Conservation (phyloP, 768 basidiomycete species). For the Lactifluus subvellereus region DNA sequence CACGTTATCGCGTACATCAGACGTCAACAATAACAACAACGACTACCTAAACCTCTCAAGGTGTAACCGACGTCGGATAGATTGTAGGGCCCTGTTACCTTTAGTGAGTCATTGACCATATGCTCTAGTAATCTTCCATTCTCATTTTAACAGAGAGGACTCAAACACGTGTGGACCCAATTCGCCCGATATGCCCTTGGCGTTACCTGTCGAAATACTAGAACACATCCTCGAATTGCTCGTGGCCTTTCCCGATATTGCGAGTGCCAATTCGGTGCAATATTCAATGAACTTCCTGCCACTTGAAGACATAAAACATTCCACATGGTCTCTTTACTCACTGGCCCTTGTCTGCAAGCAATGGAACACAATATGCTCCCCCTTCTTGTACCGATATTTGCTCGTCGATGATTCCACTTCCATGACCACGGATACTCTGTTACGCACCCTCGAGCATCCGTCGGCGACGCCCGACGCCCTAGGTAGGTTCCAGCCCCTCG, state of each 20-base stretch:
- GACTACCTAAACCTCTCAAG: no score
- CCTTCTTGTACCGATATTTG: slow-evolving; percentile 11
- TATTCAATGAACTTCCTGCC: background rate
- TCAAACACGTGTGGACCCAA: slow-evolving; percentile 5
- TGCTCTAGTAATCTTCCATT: background rate
- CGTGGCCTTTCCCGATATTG: slow-evolving; percentile 7
- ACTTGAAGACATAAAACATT: slow-evolving; percentile 6
- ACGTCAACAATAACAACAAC: background rate
- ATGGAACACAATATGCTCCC: slow-evolving; percentile 14
- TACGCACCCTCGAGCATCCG: slow-evolving; percentile 8
- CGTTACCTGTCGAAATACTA: slow-evolving; percentile 7
- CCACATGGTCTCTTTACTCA: background rate
- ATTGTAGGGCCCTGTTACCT: no score
- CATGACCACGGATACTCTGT: background rate
- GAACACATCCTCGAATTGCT: slow-evolving; percentile 5
- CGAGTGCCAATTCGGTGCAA: background rate
- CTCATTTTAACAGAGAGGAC: background rate
- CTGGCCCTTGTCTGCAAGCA: slow-evolving; percentile 15
- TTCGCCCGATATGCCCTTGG: slow-evolving; percentile 1
- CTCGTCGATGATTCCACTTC: slow-evolving; percentile 1
- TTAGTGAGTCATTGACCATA: no score
- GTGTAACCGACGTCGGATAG: no score
- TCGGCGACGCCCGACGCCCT: background rate
- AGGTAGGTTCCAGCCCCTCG: slow-evolving; percentile 2
- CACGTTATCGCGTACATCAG: background rate